Evolutionary conservation across 371 early-diverging fungal genomes (phyloP), one percentile per base, ranked within the genome.

Genomic region (Mortierella sp.): DNA sequence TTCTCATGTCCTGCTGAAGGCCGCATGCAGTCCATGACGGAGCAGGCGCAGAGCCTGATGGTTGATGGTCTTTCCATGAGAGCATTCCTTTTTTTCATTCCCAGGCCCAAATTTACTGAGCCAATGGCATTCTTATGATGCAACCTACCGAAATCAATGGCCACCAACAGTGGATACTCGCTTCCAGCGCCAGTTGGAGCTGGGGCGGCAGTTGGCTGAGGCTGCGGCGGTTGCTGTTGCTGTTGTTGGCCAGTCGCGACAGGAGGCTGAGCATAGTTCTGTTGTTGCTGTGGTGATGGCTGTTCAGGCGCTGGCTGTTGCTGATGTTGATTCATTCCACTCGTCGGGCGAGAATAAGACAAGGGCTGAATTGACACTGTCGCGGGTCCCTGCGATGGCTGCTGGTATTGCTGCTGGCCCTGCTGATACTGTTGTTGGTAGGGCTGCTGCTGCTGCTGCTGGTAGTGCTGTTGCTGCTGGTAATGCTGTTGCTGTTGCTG

Each of bases 131-230:
- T 37, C 9, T 9, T 9, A 37, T 37, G 37, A 0, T 7, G 43
- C 12, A 18, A 18, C 62, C 64, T 77, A 77, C 77, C 77, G 62
- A 77, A 77, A 72, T 77, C 77, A 28, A 77, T 77, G 25, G 77
- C 77, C 1, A 77, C 72, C 50, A 77, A 51, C 18, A 77, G 72
- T 18, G 77, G 77, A 30, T 77, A 77, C 53, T 77, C 77, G 51
- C 66, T 62, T 43, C 77, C 77, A 26, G 62, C 18, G 23, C 21
- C 23, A 9, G 21, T 23, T 9, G 53, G 23, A 21, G 53, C 23
- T 53, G 53, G 53, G 11, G 53, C 7, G 29, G 55, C 46, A 15
- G 70, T 65, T 19, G 60, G 60, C n/a, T 64, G 65, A 0, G 59
- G 66, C 43, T 72, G 72, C 26, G 51, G 59, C 11, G 29, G 53